phyloP scores from a whole-genome alignment of 306 rosid genomes.

The Fragaria nilgerrensis region DNA sequence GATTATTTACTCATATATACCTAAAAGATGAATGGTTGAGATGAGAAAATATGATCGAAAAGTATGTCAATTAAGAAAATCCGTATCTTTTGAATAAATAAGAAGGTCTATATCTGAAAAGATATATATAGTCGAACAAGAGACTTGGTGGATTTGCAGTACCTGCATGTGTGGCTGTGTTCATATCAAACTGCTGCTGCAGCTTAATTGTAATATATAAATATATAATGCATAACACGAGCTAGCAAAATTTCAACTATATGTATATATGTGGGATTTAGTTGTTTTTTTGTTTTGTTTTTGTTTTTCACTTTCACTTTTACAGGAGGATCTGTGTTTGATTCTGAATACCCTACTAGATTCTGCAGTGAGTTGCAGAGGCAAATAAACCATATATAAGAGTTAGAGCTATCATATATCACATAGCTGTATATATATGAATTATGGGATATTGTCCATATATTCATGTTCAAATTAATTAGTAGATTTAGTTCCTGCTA shows the following conservation, averaged over 20 bases:
- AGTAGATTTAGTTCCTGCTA: background rate
- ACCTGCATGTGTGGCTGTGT: background rate
- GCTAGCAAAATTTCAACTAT: background rate
- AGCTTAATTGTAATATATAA: no score
- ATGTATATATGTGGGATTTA: background rate
- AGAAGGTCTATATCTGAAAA: no score
- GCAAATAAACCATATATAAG: background rate
- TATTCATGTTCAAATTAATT: background rate
- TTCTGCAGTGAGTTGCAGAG: background rate
- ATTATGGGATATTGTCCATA: background rate
- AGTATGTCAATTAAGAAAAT: no score
- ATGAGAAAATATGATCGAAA: no score
- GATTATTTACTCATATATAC: no score
- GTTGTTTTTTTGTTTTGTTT: background rate
- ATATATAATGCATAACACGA: background rate
- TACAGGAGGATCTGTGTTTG: background rate
- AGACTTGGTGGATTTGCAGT: background rate
- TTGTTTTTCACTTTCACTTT: background rate
- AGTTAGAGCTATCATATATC: background rate
- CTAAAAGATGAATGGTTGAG: no score
- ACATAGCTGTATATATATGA: background rate
- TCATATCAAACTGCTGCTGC: no score
- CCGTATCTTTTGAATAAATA: no score
- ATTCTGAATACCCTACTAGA: background rate
- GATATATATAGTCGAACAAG: no score